Evolutionary conservation across 352 stramenopile genomes (phyloP).

Genomic region (Pythium insidiosum): DNA sequence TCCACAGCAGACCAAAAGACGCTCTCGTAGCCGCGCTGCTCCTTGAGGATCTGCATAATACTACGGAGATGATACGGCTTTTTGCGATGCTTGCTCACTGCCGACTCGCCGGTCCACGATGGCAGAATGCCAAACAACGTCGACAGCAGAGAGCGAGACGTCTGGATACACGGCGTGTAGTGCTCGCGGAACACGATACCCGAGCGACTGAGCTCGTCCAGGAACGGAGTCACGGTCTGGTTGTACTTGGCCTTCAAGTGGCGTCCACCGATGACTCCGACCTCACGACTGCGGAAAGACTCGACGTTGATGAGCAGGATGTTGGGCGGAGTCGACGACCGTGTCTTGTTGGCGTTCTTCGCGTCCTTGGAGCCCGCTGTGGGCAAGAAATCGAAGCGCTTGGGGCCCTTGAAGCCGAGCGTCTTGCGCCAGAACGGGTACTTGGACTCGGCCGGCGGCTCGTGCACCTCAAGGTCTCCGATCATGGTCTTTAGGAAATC

Average conservation of each 20-base stretch:
- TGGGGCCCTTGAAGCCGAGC: slow-evolving; percentile 4
- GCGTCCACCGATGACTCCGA: slow-evolving; percentile 6
- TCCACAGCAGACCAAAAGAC: slow-evolving; percentile 9
- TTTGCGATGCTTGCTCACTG: background rate
- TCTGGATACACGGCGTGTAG: slow-evolving; percentile 10
- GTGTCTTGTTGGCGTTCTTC: background rate
- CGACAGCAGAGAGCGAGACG: slow-evolving; percentile 6
- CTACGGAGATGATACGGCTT: background rate
- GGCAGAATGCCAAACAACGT: slow-evolving; percentile 4
- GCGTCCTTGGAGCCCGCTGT: background rate
- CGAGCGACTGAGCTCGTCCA: slow-evolving; percentile 1
- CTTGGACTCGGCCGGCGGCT: background rate
- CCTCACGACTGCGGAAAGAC: slow-evolving; percentile 6
- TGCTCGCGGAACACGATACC: slow-evolving; percentile 7
- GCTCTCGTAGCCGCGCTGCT: slow-evolving; percentile 1
- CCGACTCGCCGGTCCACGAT: background rate
- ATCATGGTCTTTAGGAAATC: background rate
- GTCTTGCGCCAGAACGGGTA: slow-evolving; percentile 10
- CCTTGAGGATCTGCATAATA: slow-evolving; percentile 7
- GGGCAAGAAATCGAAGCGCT: slow-evolving; percentile 2
- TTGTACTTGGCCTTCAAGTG: background rate
- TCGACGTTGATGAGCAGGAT: slow-evolving; percentile 11
- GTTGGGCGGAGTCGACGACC: background rate
- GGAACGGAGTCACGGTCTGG: slow-evolving; percentile 7
- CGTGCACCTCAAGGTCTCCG: background rate